Base-by-base conservation (phyloP, 345 rosid genomes). In the Populus alba region DNA sequence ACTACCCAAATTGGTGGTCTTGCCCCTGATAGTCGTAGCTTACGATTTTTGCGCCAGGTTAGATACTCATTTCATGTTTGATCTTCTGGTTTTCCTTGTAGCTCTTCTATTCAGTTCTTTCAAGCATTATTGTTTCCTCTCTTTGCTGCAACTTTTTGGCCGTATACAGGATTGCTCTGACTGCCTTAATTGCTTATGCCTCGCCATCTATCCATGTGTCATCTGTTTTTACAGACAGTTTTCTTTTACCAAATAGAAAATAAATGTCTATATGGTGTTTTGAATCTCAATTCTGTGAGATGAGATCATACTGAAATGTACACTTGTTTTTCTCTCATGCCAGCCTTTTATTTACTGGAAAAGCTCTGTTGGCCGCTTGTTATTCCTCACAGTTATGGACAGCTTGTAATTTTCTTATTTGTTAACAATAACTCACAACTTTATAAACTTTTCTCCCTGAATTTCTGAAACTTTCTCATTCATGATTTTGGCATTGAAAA, bases 31-130 rank as follows among this genome's bases (percentile, higher is more conserved):
- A 88, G 91, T 80, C 91, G 90, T 80, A 89, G 93, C 87, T 78
- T 91, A 76, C 92, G 90, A 61, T 96, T 94, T 80, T 62, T 92
- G 79, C 94, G 94, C 86, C 98, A 92, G 98, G 98, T 95, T 79
- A 53, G 79, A 45, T 68, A 4, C 71, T 70, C 74, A 22, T 74
- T 47, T 38, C 33, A 25, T 47, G 16, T 37, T 45, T 39, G 66
- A 33, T 61, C 45, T 79, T 69, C 10, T 71, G 16, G 38, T 35
- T 39, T 63, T 70, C 20, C 20, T 47, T 27, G 67, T 66, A 31
- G 35, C 59, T 41, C 25, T 68, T 67, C 70, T 70, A 31, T 75
- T 18, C 43, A 18, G 23, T 22, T 27, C 25, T 43, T 67, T 49
- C 39, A 31, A 17, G 27, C 35, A 16, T 57, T 5, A 16, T 49